Base-by-base conservation (phyloP, 192 early-diverging fungal species). In the Chytriomyces sp. region DNA sequence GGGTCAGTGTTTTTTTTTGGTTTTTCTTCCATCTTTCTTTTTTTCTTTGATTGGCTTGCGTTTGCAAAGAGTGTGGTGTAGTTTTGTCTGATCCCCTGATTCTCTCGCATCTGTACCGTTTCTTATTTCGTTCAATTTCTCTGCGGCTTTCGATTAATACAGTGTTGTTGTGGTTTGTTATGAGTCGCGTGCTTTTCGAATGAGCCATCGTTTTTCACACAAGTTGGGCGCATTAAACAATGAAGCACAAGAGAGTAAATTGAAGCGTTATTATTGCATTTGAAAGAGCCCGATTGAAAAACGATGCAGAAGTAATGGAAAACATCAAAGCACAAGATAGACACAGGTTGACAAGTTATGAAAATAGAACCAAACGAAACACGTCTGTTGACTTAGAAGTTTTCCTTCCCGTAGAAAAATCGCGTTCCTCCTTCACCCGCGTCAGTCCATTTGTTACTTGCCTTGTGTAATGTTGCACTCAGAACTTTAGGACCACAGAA, bases 401-500 rank as follows among this genome's bases (percentile, higher is more conserved):
- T 81, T 90, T 89, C 92, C 85, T 93, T 93, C 75, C 91, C 90
- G 77, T 91, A 93, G 68, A 87, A 93, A 77, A 93, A 93, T 62
- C 89, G 79, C 45, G 91, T 92, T 20, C 92, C 92, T 23, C 88
- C 83, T 45, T 81, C 82, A 10, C 85, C 82, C 18, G 88, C 83
- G 49, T 89, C 82, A 23, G 87, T 91, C 83, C 84, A 91, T 72
- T 85, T 88, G 71, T 91, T 91, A 67, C 88, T 89, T 6, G 83
- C 79, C 44, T 82, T 83, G 76, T 92, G 91, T 13, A 95, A 84
- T 5, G 83, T 83, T 11, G 85, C 81, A 45, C 87, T 87, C 47
- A 96, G 75, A 24, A 89, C 89, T 65, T 91, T 91, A 10, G 93
- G 93, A 10, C 94, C 94, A 63, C 94, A 96, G 78, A 94, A 96